Conservation (phyloP, 768 basidiomycete genomes). For the Erythrobasidium yunnanense region DNA sequence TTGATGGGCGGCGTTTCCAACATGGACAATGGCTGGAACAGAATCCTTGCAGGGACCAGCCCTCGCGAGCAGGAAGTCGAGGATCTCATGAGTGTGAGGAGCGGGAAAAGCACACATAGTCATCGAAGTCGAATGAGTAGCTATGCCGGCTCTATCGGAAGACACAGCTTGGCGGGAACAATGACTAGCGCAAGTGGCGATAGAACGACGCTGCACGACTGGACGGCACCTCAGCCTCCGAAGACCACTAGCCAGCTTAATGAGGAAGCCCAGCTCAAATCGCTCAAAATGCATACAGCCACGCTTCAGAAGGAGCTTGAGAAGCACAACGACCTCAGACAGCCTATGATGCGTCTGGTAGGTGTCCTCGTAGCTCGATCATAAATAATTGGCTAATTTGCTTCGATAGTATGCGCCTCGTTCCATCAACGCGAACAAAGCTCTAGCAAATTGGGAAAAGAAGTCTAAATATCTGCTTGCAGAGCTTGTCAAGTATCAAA, state of each 20-base stretch:
- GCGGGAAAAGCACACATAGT: slow-evolving; percentile 31
- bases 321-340: slow-evolving; percentile 67
- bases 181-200: slow-evolving; percentile 48
- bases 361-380: slow-evolving; percentile 27
- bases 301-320: slow-evolving; percentile 68
- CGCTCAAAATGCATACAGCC: slow-evolving; percentile 67
- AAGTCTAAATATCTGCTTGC: slow-evolving; percentile 77
- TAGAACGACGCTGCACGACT: slow-evolving; percentile 71
- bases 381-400: background rate
- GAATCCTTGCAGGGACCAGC: slow-evolving; percentile 44
- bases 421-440: slow-evolving; percentile 61
- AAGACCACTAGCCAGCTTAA: slow-evolving; percentile 72
- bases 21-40: slow-evolving; percentile 98
- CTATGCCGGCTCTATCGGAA: slow-evolving; percentile 41
- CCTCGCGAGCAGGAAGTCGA: slow-evolving; percentile 41
- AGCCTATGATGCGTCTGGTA: slow-evolving; percentile 72
- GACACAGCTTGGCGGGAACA: slow-evolving; percentile 36
- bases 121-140: slow-evolving; percentile 57
- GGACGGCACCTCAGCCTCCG: slow-evolving; percentile 82
- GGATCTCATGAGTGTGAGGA: slow-evolving; percentile 33
- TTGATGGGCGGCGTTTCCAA: slow-evolving; percentile 92
- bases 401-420: slow-evolving; percentile 61
- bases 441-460: slow-evolving; percentile 77
- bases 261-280: slow-evolving; percentile 86
- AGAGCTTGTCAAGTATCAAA: slow-evolving; percentile 90